phyloP scores from a whole-genome alignment of 192 early-diverging fungal species.

The Backusella tarrabulga region DNA sequence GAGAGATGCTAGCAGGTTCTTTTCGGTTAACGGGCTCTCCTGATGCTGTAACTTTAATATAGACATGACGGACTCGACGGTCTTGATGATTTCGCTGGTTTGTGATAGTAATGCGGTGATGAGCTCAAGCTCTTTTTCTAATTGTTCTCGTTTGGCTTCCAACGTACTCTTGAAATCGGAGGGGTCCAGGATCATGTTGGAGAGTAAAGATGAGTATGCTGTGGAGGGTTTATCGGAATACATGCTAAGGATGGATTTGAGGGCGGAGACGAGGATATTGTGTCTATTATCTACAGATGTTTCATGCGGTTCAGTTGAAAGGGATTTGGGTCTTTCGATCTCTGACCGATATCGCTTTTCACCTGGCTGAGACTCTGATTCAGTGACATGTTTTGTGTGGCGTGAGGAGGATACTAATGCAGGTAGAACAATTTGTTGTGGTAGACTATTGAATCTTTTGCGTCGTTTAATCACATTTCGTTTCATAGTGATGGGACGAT shows the following conservation, averaged over 20 bases:
- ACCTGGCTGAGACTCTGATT: neutral
- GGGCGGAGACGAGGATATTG: neutral
- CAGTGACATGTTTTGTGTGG: neutral
- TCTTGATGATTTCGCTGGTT: neutral
- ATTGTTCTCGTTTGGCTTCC: neutral
- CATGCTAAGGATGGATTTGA: neutral
- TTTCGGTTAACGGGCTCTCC: neutral
- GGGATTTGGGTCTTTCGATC: neutral
- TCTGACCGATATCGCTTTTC: neutral
- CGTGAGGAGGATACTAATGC: neutral
- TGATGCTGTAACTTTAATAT: conserved; percentile 6
- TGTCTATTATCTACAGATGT: neutral
- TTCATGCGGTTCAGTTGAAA: neutral
- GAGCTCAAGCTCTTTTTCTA: conserved; percentile 10
- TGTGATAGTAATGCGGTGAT: conserved; percentile 9
- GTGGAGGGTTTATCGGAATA: neutral
- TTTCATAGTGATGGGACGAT: conserved; percentile 82
- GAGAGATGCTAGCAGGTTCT: neutral
- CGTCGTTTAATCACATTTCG: conserved; percentile 72
- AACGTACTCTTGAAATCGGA: neutral
- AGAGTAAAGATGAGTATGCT: neutral
- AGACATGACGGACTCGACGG: neutral
- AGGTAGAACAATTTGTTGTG: neutral
- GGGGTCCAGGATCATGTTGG: conserved; percentile 7
- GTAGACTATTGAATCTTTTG: conserved; percentile 42